Conservation (phyloP, 2,329 filamentous ascomycete genomes). For the Herpotrichia juniperi region DNA sequence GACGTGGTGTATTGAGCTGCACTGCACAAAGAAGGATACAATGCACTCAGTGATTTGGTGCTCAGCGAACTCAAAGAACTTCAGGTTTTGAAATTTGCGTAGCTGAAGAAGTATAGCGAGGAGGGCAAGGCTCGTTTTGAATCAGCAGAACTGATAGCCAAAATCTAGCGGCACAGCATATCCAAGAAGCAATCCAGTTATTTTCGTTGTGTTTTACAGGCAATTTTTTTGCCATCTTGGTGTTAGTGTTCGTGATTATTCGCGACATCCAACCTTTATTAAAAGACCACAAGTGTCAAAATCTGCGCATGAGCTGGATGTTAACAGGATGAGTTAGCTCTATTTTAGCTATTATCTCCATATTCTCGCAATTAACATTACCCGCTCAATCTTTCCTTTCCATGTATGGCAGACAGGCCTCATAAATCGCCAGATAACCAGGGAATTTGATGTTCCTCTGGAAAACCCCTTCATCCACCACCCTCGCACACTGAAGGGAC, state of each 20-base stretch:
- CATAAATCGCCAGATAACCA: slow-evolving; percentile 11
- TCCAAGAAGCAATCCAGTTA: too few species aligned
- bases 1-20: slow-evolving; percentile 38
- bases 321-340: too few species aligned
- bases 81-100: slow-evolving; percentile 12
- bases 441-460: slow-evolving; percentile 6
- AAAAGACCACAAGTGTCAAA: too few species aligned
- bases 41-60: background rate
- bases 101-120: slow-evolving; percentile 7
- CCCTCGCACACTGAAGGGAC: slow-evolving; percentile 39
- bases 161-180: too few species aligned
- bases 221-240: too few species aligned
- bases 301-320: too few species aligned
- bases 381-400: slow-evolving; percentile 10
- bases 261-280: too few species aligned
- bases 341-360: too few species aligned
- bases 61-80: slow-evolving; percentile 1
- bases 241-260: too few species aligned
- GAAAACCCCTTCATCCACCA: slow-evolving; percentile 37
- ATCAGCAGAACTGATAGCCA: too few species aligned
- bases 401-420: slow-evolving; percentile 11
- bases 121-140: slow-evolving; percentile 3
- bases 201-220: too few species aligned
- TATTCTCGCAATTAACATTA: too few species aligned
- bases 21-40: background rate